phyloP scores from a whole-genome alignment of 106 monocot genomes.

The Dioscorea alata region DNA sequence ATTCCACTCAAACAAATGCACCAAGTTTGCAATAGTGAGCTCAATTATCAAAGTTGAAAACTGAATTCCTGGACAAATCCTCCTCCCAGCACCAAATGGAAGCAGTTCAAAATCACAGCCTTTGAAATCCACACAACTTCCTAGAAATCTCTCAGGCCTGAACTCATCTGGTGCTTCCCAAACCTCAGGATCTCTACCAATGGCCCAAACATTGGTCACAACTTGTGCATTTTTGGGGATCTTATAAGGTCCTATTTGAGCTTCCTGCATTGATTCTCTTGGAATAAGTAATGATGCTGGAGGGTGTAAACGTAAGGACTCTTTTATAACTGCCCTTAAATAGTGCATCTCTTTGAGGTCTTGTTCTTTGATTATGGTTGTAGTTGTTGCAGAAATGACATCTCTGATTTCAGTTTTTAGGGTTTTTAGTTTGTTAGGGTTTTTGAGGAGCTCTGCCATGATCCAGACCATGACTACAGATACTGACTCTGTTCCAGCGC shows the following conservation, averaged over 20 bases:
- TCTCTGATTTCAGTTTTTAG: slow-evolving; percentile 20
- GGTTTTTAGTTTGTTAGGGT: slow-evolving; percentile 12
- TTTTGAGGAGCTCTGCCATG: slow-evolving; percentile 28
- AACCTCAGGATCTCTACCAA: slow-evolving; percentile 19
- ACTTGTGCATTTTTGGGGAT: slow-evolving; percentile 16
- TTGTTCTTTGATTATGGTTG: slow-evolving; percentile 1
- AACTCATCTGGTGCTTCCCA: slow-evolving; percentile 32
- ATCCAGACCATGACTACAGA: slow-evolving; percentile 19
- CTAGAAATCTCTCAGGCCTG: slow-evolving; percentile 2
- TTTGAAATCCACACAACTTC: slow-evolving; percentile 3
- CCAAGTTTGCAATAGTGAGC: slow-evolving; percentile 3
- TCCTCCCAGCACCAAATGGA: slow-evolving; percentile 6
- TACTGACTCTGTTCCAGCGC: slow-evolving; percentile 25
- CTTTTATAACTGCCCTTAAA: slow-evolving; percentile 27
- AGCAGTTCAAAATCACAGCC: slow-evolving; percentile 2
- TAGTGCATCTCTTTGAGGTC: neutral
- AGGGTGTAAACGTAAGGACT: slow-evolving; percentile 25
- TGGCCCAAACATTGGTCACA: slow-evolving; percentile 34
- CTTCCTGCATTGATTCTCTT: slow-evolving; percentile 2
- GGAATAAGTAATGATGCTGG: slow-evolving; percentile 27
- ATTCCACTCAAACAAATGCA: slow-evolving; percentile 2
- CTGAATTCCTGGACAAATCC: neutral
- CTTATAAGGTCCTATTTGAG: slow-evolving; percentile 12
- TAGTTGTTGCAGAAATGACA: neutral
- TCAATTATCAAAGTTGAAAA: slow-evolving; percentile 1